Percentiles rank a stretch among this genome's conserved stretches.
These are phyloP conservation scores for Pyricularia pennisetigena DNA, from an alignment of 2,329 filamentous ascomycete species.

Conservation along the genomic window DNA sequence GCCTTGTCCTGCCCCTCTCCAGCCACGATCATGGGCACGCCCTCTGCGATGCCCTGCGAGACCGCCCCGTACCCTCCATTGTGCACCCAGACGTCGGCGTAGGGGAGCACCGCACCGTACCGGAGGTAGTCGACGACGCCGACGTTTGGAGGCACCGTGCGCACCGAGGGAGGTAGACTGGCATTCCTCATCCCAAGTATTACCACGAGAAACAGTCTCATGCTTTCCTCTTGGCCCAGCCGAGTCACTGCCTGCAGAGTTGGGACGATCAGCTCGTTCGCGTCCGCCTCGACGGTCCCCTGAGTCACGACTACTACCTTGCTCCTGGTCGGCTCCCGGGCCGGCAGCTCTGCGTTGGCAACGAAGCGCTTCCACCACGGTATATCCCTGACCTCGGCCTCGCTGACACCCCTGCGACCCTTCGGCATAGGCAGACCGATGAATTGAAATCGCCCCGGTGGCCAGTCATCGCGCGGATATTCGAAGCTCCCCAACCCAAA, in stretches of 20 bases:
- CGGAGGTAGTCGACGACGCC: slow-evolving; percentile 25
- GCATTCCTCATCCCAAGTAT: slow-evolving; percentile 25
- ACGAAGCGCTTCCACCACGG: slow-evolving; percentile 25
- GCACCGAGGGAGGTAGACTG: slow-evolving; percentile 9
- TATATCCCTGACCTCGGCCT: slow-evolving; percentile 1
- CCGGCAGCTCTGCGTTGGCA: slow-evolving; percentile 13
- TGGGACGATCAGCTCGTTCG: slow-evolving; percentile 25
- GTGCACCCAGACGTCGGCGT: slow-evolving; percentile 26
- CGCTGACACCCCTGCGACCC: not conserved
- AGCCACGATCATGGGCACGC: slow-evolving; percentile 28
- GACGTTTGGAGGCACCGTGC: slow-evolving; percentile 18
- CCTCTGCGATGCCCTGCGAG: slow-evolving; percentile 27
- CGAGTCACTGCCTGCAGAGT: slow-evolving; percentile 21
- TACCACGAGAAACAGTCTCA: slow-evolving; percentile 19
- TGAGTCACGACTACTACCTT: slow-evolving; percentile 28
- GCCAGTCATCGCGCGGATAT: slow-evolving; percentile 26
- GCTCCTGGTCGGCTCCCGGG: slow-evolving; percentile 9
- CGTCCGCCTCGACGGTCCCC: slow-evolving; percentile 28
- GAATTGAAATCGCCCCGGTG: slow-evolving; percentile 19
- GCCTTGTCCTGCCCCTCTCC: slow-evolving; percentile 31
- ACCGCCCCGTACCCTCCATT: slow-evolving; percentile 31
- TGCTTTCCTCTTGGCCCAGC: slow-evolving; percentile 1
- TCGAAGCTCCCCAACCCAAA: slow-evolving; percentile 26
- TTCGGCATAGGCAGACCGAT: slow-evolving; percentile 17
- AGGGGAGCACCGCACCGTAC: slow-evolving; percentile 26